phyloP scores from a whole-genome alignment of 176 grass and related monocot genomes.

The Ensete ventricosum region DNA sequence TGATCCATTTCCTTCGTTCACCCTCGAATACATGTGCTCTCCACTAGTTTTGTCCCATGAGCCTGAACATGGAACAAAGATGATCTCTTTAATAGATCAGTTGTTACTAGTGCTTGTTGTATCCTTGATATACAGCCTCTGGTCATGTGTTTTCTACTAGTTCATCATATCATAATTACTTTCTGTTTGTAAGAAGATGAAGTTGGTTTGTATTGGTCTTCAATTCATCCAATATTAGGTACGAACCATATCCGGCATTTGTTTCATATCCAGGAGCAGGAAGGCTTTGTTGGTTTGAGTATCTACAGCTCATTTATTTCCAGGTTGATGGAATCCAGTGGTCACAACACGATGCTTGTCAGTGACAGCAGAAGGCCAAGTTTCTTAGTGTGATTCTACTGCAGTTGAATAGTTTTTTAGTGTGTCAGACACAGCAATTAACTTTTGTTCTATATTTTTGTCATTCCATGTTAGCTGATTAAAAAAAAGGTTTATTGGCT shows the following conservation, averaged over 20 bases:
- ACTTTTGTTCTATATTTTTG: not conserved
- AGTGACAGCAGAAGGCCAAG: not conserved
- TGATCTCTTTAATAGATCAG: slow-evolving; percentile 57
- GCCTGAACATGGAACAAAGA: slow-evolving; percentile 27
- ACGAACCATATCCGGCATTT: not conserved
- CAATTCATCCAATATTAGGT: not conserved
- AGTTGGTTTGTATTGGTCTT: not conserved
- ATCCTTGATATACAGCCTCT: slow-evolving; percentile 39
- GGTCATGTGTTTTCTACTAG: slow-evolving; percentile 14
- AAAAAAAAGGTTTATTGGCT: not conserved
- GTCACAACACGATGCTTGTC: not conserved
- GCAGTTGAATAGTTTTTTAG: not conserved
- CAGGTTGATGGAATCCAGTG: not conserved
- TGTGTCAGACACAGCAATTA: not conserved
- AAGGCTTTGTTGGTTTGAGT: not conserved
- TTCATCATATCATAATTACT: slow-evolving; percentile 10
- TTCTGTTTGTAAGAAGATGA: not conserved
- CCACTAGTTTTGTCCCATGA: slow-evolving; percentile 24
- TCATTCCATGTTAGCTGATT: not conserved
- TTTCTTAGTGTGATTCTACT: not conserved
- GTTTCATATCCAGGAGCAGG: not conserved
- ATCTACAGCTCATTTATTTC: not conserved
- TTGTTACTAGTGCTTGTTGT: slow-evolving; percentile 40
- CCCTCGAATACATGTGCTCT: slow-evolving; percentile 65
- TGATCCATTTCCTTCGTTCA: slow-evolving; percentile 40